phyloP scores from a whole-genome alignment of 2,329 filamentous ascomycete genomes.

The Penicillium sp. region DNA sequence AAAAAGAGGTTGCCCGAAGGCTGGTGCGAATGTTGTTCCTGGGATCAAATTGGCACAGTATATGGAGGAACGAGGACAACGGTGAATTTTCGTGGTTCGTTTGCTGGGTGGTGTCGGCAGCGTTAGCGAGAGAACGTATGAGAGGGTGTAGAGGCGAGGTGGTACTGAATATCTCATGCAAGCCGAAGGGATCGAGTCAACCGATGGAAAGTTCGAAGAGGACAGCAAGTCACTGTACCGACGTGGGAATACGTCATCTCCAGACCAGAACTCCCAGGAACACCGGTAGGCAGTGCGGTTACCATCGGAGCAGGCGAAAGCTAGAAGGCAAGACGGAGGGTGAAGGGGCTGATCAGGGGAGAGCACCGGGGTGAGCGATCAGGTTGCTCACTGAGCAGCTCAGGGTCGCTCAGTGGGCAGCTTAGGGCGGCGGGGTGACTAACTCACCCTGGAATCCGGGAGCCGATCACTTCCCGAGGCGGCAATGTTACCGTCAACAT shows the following conservation, averaged over 20 bases:
- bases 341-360: neutral
- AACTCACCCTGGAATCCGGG: no score
- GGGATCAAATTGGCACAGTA: neutral
- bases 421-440: no score
- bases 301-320: neutral
- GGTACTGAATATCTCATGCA: neutral
- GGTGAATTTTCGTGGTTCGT: neutral
- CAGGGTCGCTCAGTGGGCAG: neutral
- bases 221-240: neutral
- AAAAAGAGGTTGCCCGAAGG: neutral
- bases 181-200: neutral
- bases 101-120: neutral
- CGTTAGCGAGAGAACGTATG: neutral
- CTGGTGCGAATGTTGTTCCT: neutral
- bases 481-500: no score
- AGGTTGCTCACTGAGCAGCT: neutral
- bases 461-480: no score
- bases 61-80: neutral
- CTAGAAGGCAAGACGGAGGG: neutral
- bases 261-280: neutral
- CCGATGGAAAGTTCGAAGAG: neutral
- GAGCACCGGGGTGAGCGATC: neutral
- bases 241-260: neutral
- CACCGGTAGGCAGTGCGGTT: neutral
- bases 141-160: neutral